A percentile compares a stretch with the other conserved stretches of the same genome.
Conservation (phyloP, 164 flowering plant genomes). For the Stephania yunnanensis region DNA sequence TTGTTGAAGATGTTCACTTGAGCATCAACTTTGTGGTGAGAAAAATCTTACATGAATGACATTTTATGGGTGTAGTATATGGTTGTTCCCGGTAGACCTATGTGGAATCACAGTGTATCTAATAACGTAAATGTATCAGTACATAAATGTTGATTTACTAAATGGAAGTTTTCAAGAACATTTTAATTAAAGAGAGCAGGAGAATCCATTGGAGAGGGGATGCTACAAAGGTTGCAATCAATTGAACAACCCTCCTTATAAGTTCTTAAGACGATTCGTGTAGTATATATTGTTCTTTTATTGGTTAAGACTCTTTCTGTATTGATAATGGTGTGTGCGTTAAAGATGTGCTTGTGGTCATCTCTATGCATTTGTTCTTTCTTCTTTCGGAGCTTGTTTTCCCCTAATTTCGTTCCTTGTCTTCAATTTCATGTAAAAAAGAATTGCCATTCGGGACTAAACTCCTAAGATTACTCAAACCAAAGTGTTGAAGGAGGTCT, state of each 20-base stretch:
- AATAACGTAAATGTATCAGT: not conserved
- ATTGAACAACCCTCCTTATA: not conserved
- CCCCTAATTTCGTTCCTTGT: no score
- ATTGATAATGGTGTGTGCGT: not conserved
- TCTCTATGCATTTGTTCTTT: not conserved
- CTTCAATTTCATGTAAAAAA: no score
- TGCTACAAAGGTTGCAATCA: not conserved
- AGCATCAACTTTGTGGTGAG: slow-evolving; percentile 92
- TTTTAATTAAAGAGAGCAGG: slow-evolving; percentile 34
- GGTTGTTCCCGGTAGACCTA: not conserved
- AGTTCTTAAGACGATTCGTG: not conserved
- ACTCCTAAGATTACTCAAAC: not conserved
- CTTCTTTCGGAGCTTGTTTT: no score
- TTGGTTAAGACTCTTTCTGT: not conserved
- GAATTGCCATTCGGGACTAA: no score
- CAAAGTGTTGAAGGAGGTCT: not conserved
- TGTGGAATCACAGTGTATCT: not conserved
- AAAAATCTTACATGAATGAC: slow-evolving; percentile 4
- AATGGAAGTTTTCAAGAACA: slow-evolving; percentile 79
- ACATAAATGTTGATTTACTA: not conserved
- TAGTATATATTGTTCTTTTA: not conserved
- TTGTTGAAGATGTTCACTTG: slow-evolving; percentile 89
- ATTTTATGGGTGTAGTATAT: no score
- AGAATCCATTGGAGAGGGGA: not conserved
- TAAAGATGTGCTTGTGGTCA: not conserved